Conservation (phyloP, 2,329 filamentous ascomycete species). For the Diaporthe vexans region DNA sequence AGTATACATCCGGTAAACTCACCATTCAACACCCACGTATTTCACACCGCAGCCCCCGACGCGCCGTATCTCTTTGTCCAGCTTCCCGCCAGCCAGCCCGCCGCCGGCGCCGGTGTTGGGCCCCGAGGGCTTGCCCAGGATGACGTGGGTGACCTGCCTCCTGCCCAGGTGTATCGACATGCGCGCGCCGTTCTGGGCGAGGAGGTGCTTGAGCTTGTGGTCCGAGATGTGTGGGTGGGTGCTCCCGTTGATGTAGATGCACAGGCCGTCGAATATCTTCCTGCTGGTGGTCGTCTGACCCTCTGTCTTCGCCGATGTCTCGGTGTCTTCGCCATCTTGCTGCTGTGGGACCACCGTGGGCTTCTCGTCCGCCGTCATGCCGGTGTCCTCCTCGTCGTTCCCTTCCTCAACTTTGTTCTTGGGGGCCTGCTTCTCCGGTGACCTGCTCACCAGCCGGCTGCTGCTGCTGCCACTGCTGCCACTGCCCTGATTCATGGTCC, state of each 20-base stretch:
- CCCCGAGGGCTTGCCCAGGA: conserved; percentile 74
- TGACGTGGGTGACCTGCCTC: conserved; percentile 85
- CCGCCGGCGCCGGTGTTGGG: conserved; percentile 74
- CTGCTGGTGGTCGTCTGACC: conserved; percentile 60
- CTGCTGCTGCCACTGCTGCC: not conserved
- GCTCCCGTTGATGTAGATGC: conserved; percentile 89
- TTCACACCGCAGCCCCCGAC: conserved; percentile 79
- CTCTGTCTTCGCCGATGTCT: conserved; percentile 49
- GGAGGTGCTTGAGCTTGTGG: conserved; percentile 84
- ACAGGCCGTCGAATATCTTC: conserved; percentile 77
- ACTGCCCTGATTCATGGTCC: conserved; percentile 52
- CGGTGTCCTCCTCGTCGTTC: not conserved
- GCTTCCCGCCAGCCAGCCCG: conserved; percentile 81
- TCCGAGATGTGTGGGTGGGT: conserved; percentile 87
- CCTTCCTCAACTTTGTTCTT: not conserved
- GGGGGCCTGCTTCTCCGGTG: conserved; percentile 2
- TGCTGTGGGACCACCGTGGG: conserved; percentile 42
- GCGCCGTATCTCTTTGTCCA: conserved; percentile 82
- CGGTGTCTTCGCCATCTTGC: conserved; percentile 46
- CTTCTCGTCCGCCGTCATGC: conserved; percentile 46
- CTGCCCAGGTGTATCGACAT: conserved; percentile 80
- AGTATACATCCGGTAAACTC: conserved; percentile 48
- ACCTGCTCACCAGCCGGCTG: not conserved
- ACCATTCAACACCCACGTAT: conserved; percentile 88
- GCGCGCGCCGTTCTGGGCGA: conserved; percentile 80